These are phyloP conservation scores for Clavispora fructus DNA, from an alignment of 805 yeast genomes.

Conservation along the genomic window DNA sequence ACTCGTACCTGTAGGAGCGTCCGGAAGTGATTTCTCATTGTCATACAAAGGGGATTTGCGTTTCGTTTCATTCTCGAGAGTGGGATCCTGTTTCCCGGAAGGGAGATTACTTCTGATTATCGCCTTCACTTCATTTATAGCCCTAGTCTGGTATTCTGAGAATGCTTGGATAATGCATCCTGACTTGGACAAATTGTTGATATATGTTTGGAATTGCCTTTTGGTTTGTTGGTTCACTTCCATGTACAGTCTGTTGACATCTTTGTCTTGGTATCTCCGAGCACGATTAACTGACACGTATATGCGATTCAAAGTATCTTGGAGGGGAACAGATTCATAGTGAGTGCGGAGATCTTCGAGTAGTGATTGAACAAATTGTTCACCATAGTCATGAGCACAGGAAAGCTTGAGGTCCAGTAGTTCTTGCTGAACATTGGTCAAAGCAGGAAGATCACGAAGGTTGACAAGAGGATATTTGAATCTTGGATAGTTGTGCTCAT, in stretches of 20 bases:
- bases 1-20: conserved; percentile 6
- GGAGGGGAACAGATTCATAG: conserved; percentile 42
- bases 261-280: conserved; percentile 13
- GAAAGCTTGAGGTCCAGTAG: conserved; percentile 53
- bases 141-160: conserved; percentile 57
- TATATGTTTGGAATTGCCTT: conserved; percentile 37
- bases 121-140: conserved; percentile 66
- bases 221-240: conserved; percentile 38
- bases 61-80: neutral
- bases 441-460: conserved; percentile 45
- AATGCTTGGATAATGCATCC: conserved; percentile 60
- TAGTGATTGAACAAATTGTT: conserved; percentile 50
- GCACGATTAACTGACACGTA: conserved; percentile 22
- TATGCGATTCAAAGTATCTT: conserved; percentile 50
- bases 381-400: conserved; percentile 65
- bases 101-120: conserved; percentile 46
- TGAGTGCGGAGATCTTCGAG: conserved; percentile 59
- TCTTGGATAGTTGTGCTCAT: conserved; percentile 15
- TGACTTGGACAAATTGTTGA: conserved; percentile 56
- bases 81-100: neutral
- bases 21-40: neutral
- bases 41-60: conserved; percentile 2
- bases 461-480: conserved; percentile 33
- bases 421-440: conserved; percentile 45
- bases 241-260: conserved; percentile 32